These are phyloP conservation scores for Botryotinia convoluta DNA, from an alignment of 2,329 filamentous ascomycete genomes.

Conservation along the genomic window DNA sequence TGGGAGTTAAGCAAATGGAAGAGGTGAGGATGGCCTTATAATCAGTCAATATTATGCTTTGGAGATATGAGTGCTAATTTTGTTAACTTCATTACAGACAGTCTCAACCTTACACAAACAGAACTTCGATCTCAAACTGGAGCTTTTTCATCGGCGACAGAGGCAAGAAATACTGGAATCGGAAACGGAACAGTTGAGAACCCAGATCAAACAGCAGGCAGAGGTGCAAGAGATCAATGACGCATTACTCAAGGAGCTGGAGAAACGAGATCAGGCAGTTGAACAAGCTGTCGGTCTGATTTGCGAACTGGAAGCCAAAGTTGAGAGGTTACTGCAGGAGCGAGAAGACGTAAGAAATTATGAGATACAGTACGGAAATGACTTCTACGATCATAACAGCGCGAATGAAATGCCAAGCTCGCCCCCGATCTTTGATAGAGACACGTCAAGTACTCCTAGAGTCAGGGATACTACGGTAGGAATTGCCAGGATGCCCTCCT, in stretches of 20 bases:
- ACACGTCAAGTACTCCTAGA: neutral
- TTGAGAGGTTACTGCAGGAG: conserved; percentile 54
- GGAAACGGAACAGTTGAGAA: conserved; percentile 52
- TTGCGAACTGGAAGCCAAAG: conserved; percentile 58
- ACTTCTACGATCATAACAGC: conserved; percentile 28
- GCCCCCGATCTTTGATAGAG: conserved; percentile 27
- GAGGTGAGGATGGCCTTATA: conserved; percentile 46
- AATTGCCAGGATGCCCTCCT: conserved; percentile 61
- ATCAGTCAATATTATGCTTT: conserved; percentile 20
- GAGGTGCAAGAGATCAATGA: conserved; percentile 59
- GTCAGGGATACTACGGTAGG: conserved; percentile 33
- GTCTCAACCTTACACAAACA: conserved; percentile 69
- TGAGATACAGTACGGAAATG: conserved; percentile 40
- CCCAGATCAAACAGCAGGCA: conserved; percentile 41
- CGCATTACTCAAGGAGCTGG: conserved; percentile 56
- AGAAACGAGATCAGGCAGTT: conserved; percentile 67
- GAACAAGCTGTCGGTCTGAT: conserved; percentile 71
- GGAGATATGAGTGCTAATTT: neutral
- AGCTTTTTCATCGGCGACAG: conserved; percentile 67
- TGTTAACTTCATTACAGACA: conserved; percentile 43
- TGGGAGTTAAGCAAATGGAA: conserved; percentile 68
- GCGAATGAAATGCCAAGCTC: conserved; percentile 31
- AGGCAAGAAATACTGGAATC: conserved; percentile 59
- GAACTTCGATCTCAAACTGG: conserved; percentile 74
- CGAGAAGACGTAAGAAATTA: conserved; percentile 52